Evolutionary conservation across 305 asterid genomes (phyloP), one percentile per base, ranked within the genome.

Genomic region (Fraxinus baroniana): DNA sequence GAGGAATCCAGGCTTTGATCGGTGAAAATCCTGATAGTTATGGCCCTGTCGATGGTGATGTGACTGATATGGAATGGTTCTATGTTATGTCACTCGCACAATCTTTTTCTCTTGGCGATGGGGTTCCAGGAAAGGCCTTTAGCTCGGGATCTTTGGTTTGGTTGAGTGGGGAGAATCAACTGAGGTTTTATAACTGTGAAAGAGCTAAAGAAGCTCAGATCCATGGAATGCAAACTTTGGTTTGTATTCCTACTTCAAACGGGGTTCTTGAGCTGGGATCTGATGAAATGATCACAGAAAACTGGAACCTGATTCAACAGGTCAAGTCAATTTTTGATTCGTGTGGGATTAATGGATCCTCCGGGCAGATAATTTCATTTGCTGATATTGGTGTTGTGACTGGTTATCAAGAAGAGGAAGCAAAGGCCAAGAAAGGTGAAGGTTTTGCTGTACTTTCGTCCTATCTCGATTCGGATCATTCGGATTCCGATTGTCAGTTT

Each of bases 41-140:
- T 5, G 74, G 18, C 4, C 35, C 78, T 1, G 30, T 7, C 2
- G 91, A 83, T 60, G 89, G 87, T 7, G 94, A 93, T 7, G 97
- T 90, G 37, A 87, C 89, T 5, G 95, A 93, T 37, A 89, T 91
- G 0, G 97, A 93, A 88, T 94, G 98, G 98, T 93, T 94, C 87
- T 94, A 94, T 68, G 91, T 94, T 4, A 90, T 88, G 94, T 94
- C 98, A 2, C 86, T 93, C 3, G 94, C 97, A 0, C 89, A 91
- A 83, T 84, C 93, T 2, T 92, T 91, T 80, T 66, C 91, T 28
- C 79, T 83, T 2, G 92, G 87, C 5, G 93, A 89, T 1, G 97
- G 94, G 4, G 85, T 90, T 0, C 90, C 88, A 0, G 97, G 94
- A 1, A 91, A 91, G 88, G 92, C 97, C 33, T 91, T 87, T 18